These are phyloP conservation scores for Tephrocybe sp. DNA, from an alignment of 768 basidiomycete genomes.

Conservation along the genomic window DNA sequence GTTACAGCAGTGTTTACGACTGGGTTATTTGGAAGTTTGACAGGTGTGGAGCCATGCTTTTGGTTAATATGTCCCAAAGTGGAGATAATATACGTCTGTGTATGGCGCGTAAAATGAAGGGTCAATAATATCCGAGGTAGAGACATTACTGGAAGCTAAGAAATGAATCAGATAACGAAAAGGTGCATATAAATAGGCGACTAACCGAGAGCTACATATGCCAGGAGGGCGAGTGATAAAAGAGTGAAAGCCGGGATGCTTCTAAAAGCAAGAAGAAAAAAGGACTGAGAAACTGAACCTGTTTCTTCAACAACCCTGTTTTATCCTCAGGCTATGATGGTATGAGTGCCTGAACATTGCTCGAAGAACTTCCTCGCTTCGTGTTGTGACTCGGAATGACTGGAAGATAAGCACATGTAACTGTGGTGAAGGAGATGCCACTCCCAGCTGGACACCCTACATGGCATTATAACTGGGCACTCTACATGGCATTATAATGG, in stretches of 20 bases:
- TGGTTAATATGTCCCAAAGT: conserved; percentile 34
- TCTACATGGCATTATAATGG: no score
- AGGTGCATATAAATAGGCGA: not conserved
- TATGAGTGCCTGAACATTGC: conserved; percentile 17
- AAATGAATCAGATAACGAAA: not conserved
- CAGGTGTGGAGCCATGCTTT: conserved; percentile 29
- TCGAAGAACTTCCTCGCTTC: conserved; percentile 15
- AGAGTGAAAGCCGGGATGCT: not conserved
- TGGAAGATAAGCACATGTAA: conserved; percentile 25
- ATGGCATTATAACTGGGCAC: no score
- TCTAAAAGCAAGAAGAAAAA: not conserved
- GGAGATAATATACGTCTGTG: conserved; percentile 34
- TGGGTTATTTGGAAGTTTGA: conserved; percentile 29
- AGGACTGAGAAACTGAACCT: not conserved
- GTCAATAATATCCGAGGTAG: conserved; percentile 24
- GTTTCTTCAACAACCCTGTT: conserved; percentile 1
- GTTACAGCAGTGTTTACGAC: conserved; percentile 34
- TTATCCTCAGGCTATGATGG: conserved; percentile 15
- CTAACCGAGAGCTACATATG: conserved; percentile 9
- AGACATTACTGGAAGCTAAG: conserved; percentile 18
- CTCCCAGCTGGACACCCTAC: no score
- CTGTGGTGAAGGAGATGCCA: conserved; percentile 22
- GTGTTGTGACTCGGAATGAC: conserved; percentile 13
- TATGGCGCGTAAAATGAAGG: conserved; percentile 20
- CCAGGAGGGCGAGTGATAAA: conserved; percentile 1